These are phyloP conservation scores for Shiraia bambusicola DNA, from an alignment of 2,329 filamentous ascomycete genomes.

Conservation along the genomic window DNA sequence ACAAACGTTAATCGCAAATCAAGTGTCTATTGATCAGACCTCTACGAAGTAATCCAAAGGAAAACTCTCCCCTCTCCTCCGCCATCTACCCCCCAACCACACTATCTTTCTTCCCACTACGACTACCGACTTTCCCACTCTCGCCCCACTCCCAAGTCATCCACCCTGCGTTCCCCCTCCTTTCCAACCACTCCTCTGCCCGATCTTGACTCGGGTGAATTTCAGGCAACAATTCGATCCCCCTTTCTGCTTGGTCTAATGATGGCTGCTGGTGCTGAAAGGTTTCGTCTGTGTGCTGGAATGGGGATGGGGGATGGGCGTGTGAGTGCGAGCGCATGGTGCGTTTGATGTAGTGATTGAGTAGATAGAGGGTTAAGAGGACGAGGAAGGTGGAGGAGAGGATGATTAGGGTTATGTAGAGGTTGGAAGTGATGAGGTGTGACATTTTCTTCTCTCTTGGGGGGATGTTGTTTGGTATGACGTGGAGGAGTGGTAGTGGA, in stretches of 20 bases:
- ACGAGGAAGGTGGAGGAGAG: slow-evolving; percentile 15
- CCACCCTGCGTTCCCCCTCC: not conserved
- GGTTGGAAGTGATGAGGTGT: slow-evolving; percentile 1
- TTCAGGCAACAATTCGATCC: slow-evolving; percentile 12
- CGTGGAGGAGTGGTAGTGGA: not conserved
- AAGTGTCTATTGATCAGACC: too few relatives aligned
- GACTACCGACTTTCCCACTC: not conserved
- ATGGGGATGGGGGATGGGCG: not conserved
- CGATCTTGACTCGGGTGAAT: slow-evolving; percentile 17
- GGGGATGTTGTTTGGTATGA: not conserved
- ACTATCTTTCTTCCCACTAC: not conserved
- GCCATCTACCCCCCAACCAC: not conserved
- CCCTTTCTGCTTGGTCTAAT: slow-evolving; percentile 2
- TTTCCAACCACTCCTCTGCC: slow-evolving; percentile 21
- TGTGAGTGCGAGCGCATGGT: not conserved
- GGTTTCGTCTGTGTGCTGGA: slow-evolving; percentile 4
- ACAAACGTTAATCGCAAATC: too few relatives aligned
- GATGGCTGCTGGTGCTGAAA: slow-evolving; percentile 7
- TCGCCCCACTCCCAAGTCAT: not conserved
- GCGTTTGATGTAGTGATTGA: slow-evolving; percentile 12
- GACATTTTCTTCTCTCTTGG: slow-evolving; percentile 8
- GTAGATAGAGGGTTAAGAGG: slow-evolving; percentile 18
- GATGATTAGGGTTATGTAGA: slow-evolving; percentile 19
- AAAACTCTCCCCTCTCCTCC: too few relatives aligned
- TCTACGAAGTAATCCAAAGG: too few relatives aligned